Conservation (phyloP, 495 filamentous ascomycete species). For the Cercophora scortea region DNA sequence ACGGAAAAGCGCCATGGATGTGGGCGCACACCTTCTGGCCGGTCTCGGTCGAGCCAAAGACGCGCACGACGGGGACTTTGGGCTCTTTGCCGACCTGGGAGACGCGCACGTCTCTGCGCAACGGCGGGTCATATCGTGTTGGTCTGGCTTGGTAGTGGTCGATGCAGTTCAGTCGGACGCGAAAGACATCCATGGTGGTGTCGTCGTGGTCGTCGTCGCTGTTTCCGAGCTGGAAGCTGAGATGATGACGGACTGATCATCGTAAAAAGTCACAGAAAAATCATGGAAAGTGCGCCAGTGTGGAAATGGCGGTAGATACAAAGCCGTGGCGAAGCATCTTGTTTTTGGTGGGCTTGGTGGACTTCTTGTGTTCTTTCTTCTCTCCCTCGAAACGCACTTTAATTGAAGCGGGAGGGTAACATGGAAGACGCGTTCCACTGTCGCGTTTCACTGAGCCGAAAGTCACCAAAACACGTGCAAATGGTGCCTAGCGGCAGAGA, state of each 20-base stretch:
- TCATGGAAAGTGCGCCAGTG: too few relatives aligned
- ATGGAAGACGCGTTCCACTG: too few relatives aligned
- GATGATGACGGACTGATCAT: too few relatives aligned
- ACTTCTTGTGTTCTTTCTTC: too few relatives aligned
- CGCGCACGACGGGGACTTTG: constrained; percentile 77
- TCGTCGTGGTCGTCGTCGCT: neutral
- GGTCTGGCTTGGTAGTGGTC: constrained; percentile 81
- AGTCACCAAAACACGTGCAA: constrained; percentile 14
- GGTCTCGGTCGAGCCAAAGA: constrained; percentile 90
- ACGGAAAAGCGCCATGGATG: constrained; percentile 92
- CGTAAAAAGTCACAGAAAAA: too few relatives aligned
- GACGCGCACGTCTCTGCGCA: constrained; percentile 50
- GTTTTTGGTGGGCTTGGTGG: neutral
- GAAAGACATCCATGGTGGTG: constrained; percentile 55
- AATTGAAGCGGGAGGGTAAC: too few relatives aligned
- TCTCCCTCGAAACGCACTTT: too few relatives aligned
- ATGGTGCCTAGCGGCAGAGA: neutral
- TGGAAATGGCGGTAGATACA: neutral
- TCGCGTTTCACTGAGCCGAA: constrained; percentile 1
- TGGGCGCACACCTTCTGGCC: constrained; percentile 96
- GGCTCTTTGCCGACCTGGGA: constrained; percentile 50
- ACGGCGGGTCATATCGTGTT: constrained; percentile 71
- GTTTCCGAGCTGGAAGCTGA: neutral
- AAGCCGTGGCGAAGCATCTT: constrained; percentile 4
- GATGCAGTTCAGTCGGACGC: constrained; percentile 87